A percentile compares a stretch with the other conserved stretches of the same genome.
These are phyloP conservation scores for Tylopilus plumbeoviolaceoides DNA, from an alignment of 768 basidiomycete genomes.

Conservation along the genomic window DNA sequence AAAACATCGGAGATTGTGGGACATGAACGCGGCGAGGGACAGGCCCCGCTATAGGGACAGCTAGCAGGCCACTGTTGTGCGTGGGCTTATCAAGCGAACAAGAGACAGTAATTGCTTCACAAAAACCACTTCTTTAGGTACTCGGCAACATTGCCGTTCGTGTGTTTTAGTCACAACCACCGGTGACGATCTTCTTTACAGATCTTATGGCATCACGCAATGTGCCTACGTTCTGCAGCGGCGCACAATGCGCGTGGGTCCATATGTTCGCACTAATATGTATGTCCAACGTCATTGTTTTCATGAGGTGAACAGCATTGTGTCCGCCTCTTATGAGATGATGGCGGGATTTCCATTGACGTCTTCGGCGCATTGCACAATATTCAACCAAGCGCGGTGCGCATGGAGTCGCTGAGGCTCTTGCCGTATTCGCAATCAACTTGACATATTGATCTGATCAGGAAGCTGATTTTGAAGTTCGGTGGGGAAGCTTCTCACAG, in stretches of 20 bases:
- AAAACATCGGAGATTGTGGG: constrained; percentile 51
- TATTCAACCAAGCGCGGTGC: not conserved
- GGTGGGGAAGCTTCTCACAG: constrained; percentile 9
- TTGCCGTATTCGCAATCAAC: constrained; percentile 2
- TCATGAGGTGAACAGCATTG: constrained; percentile 14
- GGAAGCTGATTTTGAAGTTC: constrained; percentile 5
- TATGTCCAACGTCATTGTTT: constrained; percentile 16
- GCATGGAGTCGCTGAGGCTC: not conserved
- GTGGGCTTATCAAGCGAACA: constrained; percentile 6
- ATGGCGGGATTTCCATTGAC: not conserved
- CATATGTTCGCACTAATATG: constrained; percentile 11
- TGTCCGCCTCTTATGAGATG: constrained; percentile 1
- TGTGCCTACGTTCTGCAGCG: constrained; percentile 13
- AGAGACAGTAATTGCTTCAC: constrained; percentile 1
- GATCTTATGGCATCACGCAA: constrained; percentile 16
- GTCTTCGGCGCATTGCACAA: constrained; percentile 6
- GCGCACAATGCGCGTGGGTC: constrained; percentile 10
- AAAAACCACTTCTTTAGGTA: constrained; percentile 1
- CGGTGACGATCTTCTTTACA: constrained; percentile 14
- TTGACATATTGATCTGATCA: constrained; percentile 12
- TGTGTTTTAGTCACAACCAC: constrained; percentile 9
- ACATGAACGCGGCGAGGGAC: constrained; percentile 41
- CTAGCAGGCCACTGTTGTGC: constrained; percentile 13
- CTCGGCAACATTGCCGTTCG: constrained; percentile 5
- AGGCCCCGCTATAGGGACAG: constrained; percentile 19